Evolutionary conservation across 2,329 filamentous ascomycete species (phyloP).

Genomic region (Penicillium hordei): DNA sequence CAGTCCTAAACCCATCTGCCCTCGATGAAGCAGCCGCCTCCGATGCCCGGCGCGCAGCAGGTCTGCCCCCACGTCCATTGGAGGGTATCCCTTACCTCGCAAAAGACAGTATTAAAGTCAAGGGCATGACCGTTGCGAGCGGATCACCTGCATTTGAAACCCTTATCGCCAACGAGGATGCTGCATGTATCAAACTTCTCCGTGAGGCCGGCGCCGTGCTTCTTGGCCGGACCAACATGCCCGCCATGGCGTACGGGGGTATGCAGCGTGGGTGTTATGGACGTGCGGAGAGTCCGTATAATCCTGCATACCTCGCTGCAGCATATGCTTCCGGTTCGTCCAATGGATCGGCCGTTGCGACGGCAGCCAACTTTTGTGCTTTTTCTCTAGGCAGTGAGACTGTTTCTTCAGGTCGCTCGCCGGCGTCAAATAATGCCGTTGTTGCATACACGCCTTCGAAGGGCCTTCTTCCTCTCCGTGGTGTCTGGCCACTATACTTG

Average conservation of each 20-base stretch:
- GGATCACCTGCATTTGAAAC: slow-evolving; percentile 57
- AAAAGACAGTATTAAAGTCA: slow-evolving; percentile 59
- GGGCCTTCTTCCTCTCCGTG: slow-evolving; percentile 53
- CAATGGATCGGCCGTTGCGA: slow-evolving; percentile 56
- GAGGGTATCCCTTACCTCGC: slow-evolving; percentile 60
- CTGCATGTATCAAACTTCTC: slow-evolving; percentile 51
- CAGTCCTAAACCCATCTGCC: slow-evolving; percentile 48
- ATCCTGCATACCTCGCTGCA: slow-evolving; percentile 53
- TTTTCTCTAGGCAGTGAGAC: slow-evolving; percentile 59
- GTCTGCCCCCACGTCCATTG: slow-evolving; percentile 40
- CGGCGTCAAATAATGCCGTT: slow-evolving; percentile 58
- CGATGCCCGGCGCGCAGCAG: slow-evolving; percentile 46
- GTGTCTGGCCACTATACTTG: slow-evolving; percentile 57
- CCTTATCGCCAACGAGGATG: slow-evolving; percentile 54
- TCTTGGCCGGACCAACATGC: slow-evolving; percentile 60
- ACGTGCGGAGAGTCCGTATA: slow-evolving; percentile 58
- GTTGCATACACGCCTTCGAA: slow-evolving; percentile 58
- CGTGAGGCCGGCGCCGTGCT: slow-evolving; percentile 53
- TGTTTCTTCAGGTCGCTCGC: slow-evolving; percentile 57
- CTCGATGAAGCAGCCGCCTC: slow-evolving; percentile 51
- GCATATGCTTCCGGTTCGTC: slow-evolving; percentile 60
- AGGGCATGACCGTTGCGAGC: slow-evolving; percentile 53
- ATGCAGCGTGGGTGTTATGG: slow-evolving; percentile 60
- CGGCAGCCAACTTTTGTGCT: slow-evolving; percentile 51
- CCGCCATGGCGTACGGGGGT: slow-evolving; percentile 59